A percentile compares a stretch with the other conserved stretches of the same genome.
Evolutionary conservation across 306 rosid species (phyloP).

Genomic region (Rosa persica): DNA sequence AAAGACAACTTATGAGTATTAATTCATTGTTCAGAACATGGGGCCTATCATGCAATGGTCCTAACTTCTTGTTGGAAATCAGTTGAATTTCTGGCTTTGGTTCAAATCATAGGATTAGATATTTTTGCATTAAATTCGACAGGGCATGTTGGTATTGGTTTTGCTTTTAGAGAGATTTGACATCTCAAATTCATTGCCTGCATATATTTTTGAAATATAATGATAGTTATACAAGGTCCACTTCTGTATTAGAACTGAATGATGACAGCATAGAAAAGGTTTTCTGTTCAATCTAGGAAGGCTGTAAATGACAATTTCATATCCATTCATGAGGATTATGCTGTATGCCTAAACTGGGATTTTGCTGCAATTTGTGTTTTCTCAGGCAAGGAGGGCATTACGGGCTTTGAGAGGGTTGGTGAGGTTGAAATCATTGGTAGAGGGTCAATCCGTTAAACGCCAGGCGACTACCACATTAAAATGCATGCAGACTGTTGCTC

Average conservation of each 20-base stretch:
- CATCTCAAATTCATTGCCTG: background rate
- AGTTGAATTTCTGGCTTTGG: slow-evolving; percentile 9
- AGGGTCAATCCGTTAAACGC: slow-evolving; percentile 75
- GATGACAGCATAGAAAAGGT: slow-evolving; percentile 6
- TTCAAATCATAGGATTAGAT: slow-evolving; percentile 2
- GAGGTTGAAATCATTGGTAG: slow-evolving; percentile 73
- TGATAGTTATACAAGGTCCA: background rate
- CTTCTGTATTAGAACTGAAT: slow-evolving; percentile 3
- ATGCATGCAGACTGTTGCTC: slow-evolving; percentile 90
- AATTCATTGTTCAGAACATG: background rate
- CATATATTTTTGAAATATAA: background rate
- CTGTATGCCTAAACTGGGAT: background rate
- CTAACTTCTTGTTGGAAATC: background rate
- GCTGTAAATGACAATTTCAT: background rate
- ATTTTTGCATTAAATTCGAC: background rate
- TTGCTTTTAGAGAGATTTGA: background rate
- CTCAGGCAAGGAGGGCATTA: slow-evolving; percentile 76
- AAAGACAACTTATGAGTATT: background rate
- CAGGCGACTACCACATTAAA: slow-evolving; percentile 73
- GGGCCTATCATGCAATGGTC: background rate
- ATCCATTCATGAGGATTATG: background rate
- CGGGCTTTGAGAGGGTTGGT: slow-evolving; percentile 76
- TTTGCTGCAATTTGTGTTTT: slow-evolving; percentile 13
- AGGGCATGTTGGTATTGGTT: slow-evolving; percentile 2
- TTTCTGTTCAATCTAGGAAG: slow-evolving; percentile 15